Conservation (phyloP, 2,329 filamentous ascomycete species). For the Aspergillus hiratsukae region DNA sequence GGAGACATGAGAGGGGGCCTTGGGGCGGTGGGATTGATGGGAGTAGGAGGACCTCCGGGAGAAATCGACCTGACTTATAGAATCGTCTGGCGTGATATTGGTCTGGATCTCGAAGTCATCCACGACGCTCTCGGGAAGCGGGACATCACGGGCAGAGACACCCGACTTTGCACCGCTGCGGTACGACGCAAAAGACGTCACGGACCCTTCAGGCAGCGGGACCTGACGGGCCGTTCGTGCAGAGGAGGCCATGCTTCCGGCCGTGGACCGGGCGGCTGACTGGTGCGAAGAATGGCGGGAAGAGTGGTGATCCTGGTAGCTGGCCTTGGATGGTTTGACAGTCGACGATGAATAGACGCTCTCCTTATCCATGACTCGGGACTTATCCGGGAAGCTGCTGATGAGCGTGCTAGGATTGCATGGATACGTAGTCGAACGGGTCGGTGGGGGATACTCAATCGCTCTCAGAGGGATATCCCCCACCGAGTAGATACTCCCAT, state of each 20-base stretch:
- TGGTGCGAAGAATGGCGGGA: conserved; percentile 22
- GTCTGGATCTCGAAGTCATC: conserved; percentile 34
- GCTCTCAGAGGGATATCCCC: conserved; percentile 34
- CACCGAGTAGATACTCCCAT: conserved; percentile 33
- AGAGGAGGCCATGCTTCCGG: conserved; percentile 25
- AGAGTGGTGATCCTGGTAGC: conserved; percentile 21
- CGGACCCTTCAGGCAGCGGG: conserved; percentile 32
- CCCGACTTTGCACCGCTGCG: conserved; percentile 20
- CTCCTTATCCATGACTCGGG: conserved; percentile 23
- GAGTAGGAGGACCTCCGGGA: conserved; percentile 24
- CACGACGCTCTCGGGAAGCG: conserved; percentile 29
- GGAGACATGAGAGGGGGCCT: conserved; percentile 22
- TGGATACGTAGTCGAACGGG: conserved; percentile 22
- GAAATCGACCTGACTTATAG: conserved; percentile 62
- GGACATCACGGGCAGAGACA: conserved; percentile 23
- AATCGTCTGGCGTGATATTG: conserved; percentile 75
- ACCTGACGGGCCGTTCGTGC: conserved; percentile 34
- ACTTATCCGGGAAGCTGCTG: conserved; percentile 38
- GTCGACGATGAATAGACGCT: conserved; percentile 36
- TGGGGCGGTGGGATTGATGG: conserved; percentile 25
- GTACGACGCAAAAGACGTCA: conserved; percentile 21
- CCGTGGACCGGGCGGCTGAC: conserved; percentile 16
- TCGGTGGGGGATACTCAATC: conserved; percentile 35
- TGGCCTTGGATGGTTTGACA: conserved; percentile 29
- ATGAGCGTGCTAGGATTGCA: conserved; percentile 38